Conservation (phyloP, 2,329 filamentous ascomycete genomes). For the Alternaria sp. region DNA sequence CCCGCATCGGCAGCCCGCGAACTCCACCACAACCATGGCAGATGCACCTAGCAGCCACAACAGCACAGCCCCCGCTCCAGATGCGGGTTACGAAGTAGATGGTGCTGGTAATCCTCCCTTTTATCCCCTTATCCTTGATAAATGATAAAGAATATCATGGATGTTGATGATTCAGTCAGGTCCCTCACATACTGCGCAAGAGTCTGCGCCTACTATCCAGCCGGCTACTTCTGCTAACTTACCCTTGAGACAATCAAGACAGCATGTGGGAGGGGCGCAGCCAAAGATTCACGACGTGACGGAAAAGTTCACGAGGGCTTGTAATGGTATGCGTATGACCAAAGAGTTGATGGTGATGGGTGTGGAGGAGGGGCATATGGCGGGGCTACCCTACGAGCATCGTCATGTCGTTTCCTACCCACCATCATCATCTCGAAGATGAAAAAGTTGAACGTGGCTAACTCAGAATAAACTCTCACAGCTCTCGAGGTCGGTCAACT, state of each 20-base stretch:
- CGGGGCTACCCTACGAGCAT: constrained; percentile 16
- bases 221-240: constrained; percentile 32
- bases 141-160: constrained; percentile 1
- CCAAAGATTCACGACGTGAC: constrained; percentile 63
- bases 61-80: constrained; percentile 31
- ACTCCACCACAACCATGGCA: constrained; percentile 46
- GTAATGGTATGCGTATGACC: constrained; percentile 56
- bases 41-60: constrained; percentile 35
- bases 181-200: constrained; percentile 24
- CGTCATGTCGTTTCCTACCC: constrained; percentile 5
- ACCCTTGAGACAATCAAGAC: constrained; percentile 43
- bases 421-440: background rate
- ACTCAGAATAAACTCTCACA: constrained; percentile 49
- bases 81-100: constrained; percentile 17
- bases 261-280: constrained; percentile 31
- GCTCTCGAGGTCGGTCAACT: constrained; percentile 82
- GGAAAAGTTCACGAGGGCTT: constrained; percentile 62
- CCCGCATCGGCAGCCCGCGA: constrained; percentile 37
- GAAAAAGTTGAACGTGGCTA: background rate
- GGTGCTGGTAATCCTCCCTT: constrained; percentile 23
- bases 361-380: constrained; percentile 20
- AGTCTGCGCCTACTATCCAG: constrained; percentile 25
- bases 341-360: background rate
- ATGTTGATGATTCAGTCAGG: constrained; percentile 30
- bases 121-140: background rate